Conservation (phyloP, 495 filamentous ascomycete genomes). For the Aspergillus ellipticus region DNA sequence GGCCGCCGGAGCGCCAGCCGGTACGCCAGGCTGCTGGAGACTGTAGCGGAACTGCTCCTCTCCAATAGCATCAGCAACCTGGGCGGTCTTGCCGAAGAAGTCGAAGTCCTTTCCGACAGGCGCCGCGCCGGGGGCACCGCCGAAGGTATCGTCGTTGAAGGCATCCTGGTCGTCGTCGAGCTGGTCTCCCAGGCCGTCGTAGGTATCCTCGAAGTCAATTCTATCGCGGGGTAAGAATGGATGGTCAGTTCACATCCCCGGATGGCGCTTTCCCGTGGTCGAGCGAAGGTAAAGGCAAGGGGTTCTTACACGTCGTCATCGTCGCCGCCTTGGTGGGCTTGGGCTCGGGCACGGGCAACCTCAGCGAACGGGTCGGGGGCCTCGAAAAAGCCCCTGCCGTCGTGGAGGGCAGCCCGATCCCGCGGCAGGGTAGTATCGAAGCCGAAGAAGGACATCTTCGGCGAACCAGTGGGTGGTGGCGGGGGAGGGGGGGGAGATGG, state of each 20-base stretch:
- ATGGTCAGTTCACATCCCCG: constrained; percentile 9
- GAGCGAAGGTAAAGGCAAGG: not conserved
- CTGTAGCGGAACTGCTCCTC: constrained; percentile 84
- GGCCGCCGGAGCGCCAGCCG: constrained; percentile 32
- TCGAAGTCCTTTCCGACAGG: constrained; percentile 90
- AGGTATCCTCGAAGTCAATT: constrained; percentile 96
- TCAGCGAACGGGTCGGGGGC: constrained; percentile 85
- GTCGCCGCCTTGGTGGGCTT: constrained; percentile 29
- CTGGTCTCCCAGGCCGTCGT: constrained; percentile 90
- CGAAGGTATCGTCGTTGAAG: constrained; percentile 99
- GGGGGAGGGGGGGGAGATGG: constrained; percentile 14
- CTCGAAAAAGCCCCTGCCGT: constrained; percentile 75
- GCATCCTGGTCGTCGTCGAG: constrained; percentile 90
- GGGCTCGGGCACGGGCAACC: constrained; percentile 51
- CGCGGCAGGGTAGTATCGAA: constrained; percentile 67
- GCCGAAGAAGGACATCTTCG: constrained; percentile 80
- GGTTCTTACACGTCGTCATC: constrained; percentile 71
- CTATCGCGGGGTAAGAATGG: constrained; percentile 26
- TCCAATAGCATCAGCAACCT: constrained; percentile 76
- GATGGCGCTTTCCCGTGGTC: not conserved
- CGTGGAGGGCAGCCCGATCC: constrained; percentile 49
- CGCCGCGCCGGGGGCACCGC: constrained; percentile 42
- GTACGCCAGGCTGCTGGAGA: constrained; percentile 56
- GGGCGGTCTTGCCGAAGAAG: constrained; percentile 88
- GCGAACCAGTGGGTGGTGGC: constrained; percentile 11